These are phyloP conservation scores for Penicillium silybi DNA, from an alignment of 495 filamentous ascomycete species.

Conservation along the genomic window DNA sequence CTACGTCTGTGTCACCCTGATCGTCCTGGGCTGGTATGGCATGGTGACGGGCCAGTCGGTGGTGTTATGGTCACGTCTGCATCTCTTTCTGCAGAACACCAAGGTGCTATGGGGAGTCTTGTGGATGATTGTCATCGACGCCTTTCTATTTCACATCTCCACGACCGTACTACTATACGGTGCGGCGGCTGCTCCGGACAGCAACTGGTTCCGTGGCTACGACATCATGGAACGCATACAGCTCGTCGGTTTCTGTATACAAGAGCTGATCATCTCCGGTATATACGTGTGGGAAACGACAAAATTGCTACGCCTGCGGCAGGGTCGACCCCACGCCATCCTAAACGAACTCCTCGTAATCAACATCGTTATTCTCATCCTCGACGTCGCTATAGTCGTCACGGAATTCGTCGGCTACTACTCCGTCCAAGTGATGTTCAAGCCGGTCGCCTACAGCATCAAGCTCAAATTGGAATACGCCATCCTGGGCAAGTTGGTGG, in stretches of 20 bases:
- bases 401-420: slow-evolving; percentile 47
- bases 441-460: slow-evolving; percentile 49
- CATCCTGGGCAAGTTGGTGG: slow-evolving; percentile 48
- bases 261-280: slow-evolving; percentile 54
- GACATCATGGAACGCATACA: slow-evolving; percentile 50
- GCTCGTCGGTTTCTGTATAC: slow-evolving; percentile 50
- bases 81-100: slow-evolving; percentile 41
- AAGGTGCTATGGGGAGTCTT: slow-evolving; percentile 34
- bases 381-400: slow-evolving; percentile 45
- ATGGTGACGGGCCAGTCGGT: slow-evolving; percentile 50
- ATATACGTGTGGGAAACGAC: slow-evolving; percentile 53
- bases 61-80: slow-evolving; percentile 47
- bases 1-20: slow-evolving; percentile 34
- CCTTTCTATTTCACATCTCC: slow-evolving; percentile 40
- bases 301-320: slow-evolving; percentile 38
- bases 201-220: slow-evolving; percentile 37
- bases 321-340: slow-evolving; percentile 28
- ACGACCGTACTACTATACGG: slow-evolving; percentile 43
- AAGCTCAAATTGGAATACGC: slow-evolving; percentile 54
- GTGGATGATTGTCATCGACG: slow-evolving; percentile 42
- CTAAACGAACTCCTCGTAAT: slow-evolving; percentile 44
- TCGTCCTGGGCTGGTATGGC: slow-evolving; percentile 39
- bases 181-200: slow-evolving; percentile 20
- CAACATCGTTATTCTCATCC: slow-evolving; percentile 47
- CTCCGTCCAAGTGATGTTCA: slow-evolving; percentile 46